These are phyloP conservation scores for Starmera stellimalicola DNA, from an alignment of 1,139 yeast genomes.

Conservation along the genomic window DNA sequence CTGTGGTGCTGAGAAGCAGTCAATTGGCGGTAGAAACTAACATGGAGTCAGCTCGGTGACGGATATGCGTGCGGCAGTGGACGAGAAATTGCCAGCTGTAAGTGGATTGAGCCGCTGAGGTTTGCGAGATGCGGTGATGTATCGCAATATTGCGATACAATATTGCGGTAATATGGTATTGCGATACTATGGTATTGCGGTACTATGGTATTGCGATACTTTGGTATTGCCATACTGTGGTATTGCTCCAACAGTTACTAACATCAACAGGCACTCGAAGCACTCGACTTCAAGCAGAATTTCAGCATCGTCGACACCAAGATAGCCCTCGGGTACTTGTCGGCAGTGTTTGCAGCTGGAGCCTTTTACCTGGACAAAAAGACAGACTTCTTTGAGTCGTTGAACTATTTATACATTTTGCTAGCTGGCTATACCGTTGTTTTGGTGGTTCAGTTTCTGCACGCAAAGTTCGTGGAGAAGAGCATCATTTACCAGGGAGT, in stretches of 20 bases:
- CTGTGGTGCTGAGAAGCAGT: too few species aligned
- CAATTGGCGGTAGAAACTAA: too few species aligned
- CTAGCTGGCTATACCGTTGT: constrained; percentile 42
- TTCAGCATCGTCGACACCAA: constrained; percentile 51
- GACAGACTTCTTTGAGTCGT: constrained; percentile 33
- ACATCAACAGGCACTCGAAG: too few species aligned
- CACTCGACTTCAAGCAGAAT: constrained; percentile 56
- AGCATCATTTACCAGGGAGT: constrained; percentile 53
- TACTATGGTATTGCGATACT: too few species aligned
- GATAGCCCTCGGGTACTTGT: constrained; percentile 57
- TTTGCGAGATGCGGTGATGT: too few species aligned
- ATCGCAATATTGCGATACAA: too few species aligned
- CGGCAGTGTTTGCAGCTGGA: constrained; percentile 57
- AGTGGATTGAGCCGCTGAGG: too few species aligned
- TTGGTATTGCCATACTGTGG: too few species aligned
- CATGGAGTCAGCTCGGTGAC: constrained; percentile 12
- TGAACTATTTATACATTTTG: constrained; percentile 31
- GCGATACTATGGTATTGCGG: too few species aligned
- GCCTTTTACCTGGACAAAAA: constrained; percentile 64
- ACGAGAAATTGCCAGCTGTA: constrained; percentile 35
- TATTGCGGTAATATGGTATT: too few species aligned
- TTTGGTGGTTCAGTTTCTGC: constrained; percentile 37
- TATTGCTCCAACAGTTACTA: too few species aligned
- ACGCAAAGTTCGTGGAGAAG: constrained; percentile 42
- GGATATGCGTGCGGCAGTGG: constrained; percentile 36